These are phyloP conservation scores for Alternaria consortialis DNA, from an alignment of 2,329 filamentous ascomycete species.

Conservation along the genomic window DNA sequence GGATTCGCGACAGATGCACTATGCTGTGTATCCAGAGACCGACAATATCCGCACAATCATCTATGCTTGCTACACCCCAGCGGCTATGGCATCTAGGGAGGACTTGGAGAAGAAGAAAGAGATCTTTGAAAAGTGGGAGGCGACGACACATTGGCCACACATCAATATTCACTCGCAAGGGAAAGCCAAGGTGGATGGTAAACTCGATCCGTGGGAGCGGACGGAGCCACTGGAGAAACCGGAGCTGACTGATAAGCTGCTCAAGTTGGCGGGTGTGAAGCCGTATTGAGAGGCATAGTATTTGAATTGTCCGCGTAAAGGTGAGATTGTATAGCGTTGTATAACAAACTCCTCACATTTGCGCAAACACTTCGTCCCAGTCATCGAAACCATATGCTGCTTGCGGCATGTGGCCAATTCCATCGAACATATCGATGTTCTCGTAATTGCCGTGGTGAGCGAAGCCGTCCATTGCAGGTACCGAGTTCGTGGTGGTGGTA, in stretches of 20 bases:
- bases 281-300: constrained; percentile 8
- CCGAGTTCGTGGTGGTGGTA: neutral
- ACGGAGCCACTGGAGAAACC: constrained; percentile 31
- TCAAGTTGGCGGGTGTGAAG: constrained; percentile 27
- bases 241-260: constrained; percentile 24
- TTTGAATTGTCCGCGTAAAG: neutral
- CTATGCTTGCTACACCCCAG: constrained; percentile 31
- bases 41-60: constrained; percentile 24
- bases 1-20: constrained; percentile 61
- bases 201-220: constrained; percentile 21
- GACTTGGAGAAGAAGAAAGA: constrained; percentile 27
- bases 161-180: constrained; percentile 26
- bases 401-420: neutral
- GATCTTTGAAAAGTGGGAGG: constrained; percentile 19
- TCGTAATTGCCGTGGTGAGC: constrained; percentile 3
- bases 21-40: constrained; percentile 22
- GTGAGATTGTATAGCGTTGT: neutral
- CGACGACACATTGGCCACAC: constrained; percentile 32
- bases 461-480: neutral
- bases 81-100: constrained; percentile 21
- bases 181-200: constrained; percentile 19
- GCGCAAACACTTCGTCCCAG: constrained; percentile 14
- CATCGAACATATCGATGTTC: constrained; percentile 6
- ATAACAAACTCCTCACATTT: constrained; percentile 4
- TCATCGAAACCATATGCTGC: constrained; percentile 2